Evolutionary conservation across 768 basidiomycete species (phyloP), one percentile per base, ranked within the genome.

Genomic region (Glaciozyma antarctica): DNA sequence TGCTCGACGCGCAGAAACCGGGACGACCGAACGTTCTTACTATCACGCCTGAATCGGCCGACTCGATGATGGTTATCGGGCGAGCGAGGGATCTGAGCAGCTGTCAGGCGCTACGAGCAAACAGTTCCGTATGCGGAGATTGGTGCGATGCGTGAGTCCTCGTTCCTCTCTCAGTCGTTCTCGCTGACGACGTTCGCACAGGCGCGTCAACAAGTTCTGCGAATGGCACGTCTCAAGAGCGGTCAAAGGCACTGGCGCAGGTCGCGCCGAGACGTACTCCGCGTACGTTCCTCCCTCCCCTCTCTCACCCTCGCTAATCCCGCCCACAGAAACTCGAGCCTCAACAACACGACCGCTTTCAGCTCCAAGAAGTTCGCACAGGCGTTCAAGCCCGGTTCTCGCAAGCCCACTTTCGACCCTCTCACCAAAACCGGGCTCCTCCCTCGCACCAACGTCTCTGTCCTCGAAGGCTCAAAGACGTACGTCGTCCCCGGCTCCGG

Each of bases 191-290:
- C n/a, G n/a, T 24, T n/a, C 22, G 28, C 77, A n/a, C n/a, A 90
- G 86, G 69, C 85, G 91, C 34, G 81, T 88, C 17, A 67, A 72
- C 82, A 86, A 88, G 24, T 85, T 88, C 5, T 99, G 95, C 76
- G 93, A 97, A 51, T 99, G 83, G 77, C 95, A 99, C 77, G 76
- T 97, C 48, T 86, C 90, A 66, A 81, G 81, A 28, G 88, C 92
- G 0, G 84, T 98, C 5, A 81, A 89, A 76, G 79, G 84, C 26
- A 80, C 82, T 21, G 81, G 91, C 13, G 86, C 87, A 0, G 83
- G 82, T 0, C 82, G 94, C 55, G 82, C 94, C 1, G 95, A 99
- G 77, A 95, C 97, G 72, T 82, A 88, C 22, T 78, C 79, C 10
- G 88, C 88, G 91, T 93, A 65, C 24, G 85, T 79, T 41, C 45